A percentile compares a stretch with the other conserved stretches of the same genome.
These are phyloP conservation scores for Leonotis leonurus DNA, from an alignment of 257 asterid species.

Conservation along the genomic window DNA sequence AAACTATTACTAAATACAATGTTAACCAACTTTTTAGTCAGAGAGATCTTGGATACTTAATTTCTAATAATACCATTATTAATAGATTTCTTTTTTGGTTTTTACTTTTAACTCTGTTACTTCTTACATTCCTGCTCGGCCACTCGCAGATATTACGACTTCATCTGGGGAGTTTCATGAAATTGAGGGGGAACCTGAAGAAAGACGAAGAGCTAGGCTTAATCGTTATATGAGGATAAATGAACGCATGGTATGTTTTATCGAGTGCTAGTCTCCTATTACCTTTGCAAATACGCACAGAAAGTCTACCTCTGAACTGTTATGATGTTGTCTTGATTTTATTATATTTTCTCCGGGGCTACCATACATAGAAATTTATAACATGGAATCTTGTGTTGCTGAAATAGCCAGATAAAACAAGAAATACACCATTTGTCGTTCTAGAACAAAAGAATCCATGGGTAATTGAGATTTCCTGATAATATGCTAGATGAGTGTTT, in stretches of 20 bases:
- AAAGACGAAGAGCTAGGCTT: conserved; percentile 71
- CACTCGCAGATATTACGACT: conserved; percentile 43
- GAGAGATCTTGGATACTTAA: not conserved
- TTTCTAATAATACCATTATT: not conserved
- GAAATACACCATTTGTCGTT: not conserved
- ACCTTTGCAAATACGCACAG: not conserved
- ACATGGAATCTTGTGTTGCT: not conserved
- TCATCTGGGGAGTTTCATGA: conserved; percentile 67
- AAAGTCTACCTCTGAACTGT: no score
- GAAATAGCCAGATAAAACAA: not conserved
- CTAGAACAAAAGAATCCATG: not conserved
- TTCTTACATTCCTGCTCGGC: conserved; percentile 12
- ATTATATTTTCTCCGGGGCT: not conserved
- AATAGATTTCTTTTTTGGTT: conserved; percentile 2
- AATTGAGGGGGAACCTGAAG: conserved; percentile 70
- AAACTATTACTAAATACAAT: not conserved
- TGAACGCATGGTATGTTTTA: conserved; percentile 65
- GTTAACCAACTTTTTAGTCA: not conserved
- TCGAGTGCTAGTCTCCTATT: not conserved
- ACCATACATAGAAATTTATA: not conserved
- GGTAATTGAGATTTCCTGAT: not conserved
- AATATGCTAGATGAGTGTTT: not conserved
- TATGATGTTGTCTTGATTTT: not conserved
- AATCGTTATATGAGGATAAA: conserved; percentile 54
- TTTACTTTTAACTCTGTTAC: conserved; percentile 4